Base-by-base conservation (phyloP, 2,329 filamentous ascomycete species). In the Xylariales sp. region DNA sequence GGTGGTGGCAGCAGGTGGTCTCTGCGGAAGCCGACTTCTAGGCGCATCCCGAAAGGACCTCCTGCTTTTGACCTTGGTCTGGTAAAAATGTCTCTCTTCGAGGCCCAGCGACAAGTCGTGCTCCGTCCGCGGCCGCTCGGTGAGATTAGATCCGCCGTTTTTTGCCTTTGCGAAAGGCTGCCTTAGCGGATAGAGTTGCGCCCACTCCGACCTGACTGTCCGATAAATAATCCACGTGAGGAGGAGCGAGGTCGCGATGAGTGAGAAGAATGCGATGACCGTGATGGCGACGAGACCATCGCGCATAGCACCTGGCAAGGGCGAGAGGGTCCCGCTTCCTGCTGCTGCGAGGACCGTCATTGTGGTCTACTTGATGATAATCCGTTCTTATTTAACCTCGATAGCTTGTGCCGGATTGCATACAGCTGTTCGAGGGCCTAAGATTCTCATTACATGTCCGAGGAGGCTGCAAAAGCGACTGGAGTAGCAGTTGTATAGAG, bases 61-160 rank as follows among this genome's bases (percentile, higher is more conserved):
- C n/a, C n/a, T n/a, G n/a, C 14, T 12, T 13, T 38, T 31, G 7
- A 25, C 20, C 18, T 39, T 39, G 29, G 29, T 18, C 5, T 33
- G 23, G 16, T 19, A 14, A 21, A 33, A 39, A 20, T 39, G 37
- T 8, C 30, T 14, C 23, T 33, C 37, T 14, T 33, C 37, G 11
- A 39, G 23, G 5, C 37, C 37, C 5, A 39, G 12, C 5, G 37
- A 39, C 16, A 39, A 17, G 20, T 39, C 37, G 20, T 38, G 16
- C n/a, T 20, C 33, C n/a, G n/a, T n/a, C n/a, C n/a, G n/a, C n/a
- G n/a, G n/a, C n/a, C n/a, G n/a, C 4, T 27, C 16, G 10, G 13
- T 19, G 14, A 11, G 5, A 16, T 31, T 21, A 5, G 17, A 11
- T 4, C 17, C 8, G 8, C 21, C 18, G 4, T 13, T 24, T 4